Percentiles rank a stretch among this genome's conserved stretches.
Conservation (phyloP, 1,284 basidiomycete genomes). For the Athelia psychrophila region DNA sequence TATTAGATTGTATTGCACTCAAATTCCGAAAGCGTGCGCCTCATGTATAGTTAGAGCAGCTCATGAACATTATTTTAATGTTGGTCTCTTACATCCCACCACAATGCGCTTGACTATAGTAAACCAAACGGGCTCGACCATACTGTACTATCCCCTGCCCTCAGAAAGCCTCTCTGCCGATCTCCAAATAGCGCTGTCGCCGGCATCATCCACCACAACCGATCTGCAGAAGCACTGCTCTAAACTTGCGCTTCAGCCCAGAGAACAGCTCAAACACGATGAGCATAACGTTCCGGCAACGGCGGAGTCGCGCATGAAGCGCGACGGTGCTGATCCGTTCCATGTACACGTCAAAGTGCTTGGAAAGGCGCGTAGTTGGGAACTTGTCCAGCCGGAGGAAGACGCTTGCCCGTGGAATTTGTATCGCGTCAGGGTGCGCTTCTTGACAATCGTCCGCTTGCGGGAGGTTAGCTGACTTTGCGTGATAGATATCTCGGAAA, state of each 20-base stretch:
- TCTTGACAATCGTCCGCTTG: no score
- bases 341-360: background rate
- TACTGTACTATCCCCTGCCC: background rate
- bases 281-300: background rate
- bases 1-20: no score
- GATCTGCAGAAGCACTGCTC: background rate
- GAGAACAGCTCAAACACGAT: background rate
- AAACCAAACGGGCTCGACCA: background rate
- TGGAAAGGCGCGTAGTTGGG: background rate
- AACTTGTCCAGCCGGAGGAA: background rate
- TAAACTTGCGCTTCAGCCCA: background rate
- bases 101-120: background rate
- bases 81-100: background rate
- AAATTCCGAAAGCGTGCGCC: no score
- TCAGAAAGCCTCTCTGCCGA: background rate
- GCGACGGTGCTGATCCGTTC: background rate
- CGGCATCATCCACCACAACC: background rate
- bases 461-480: background rate
- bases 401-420: constrained; percentile 51
- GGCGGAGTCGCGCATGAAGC: background rate
- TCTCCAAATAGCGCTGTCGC: background rate
- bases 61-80: no score
- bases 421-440: constrained; percentile 50
- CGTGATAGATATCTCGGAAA: constrained; percentile 32
- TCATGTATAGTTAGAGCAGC: no score